Conservation (phyloP, 306 rosid genomes). For the Cajanus cajan region DNA sequence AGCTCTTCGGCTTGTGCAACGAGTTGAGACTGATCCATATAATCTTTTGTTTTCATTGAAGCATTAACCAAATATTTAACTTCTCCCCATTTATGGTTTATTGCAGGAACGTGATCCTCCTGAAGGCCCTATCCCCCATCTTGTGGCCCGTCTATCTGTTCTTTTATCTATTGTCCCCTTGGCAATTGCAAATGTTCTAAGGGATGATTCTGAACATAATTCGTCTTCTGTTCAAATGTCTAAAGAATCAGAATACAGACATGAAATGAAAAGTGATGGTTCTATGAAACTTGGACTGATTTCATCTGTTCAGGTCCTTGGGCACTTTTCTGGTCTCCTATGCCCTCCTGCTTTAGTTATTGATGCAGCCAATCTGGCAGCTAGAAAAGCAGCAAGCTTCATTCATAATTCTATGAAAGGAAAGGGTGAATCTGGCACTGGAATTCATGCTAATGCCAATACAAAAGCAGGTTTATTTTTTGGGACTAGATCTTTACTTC, state of each 20-base stretch:
- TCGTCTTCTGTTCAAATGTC: constrained; percentile 33
- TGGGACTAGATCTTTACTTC: constrained; percentile 21
- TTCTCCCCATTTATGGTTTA: constrained; percentile 11
- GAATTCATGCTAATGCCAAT: constrained; percentile 42
- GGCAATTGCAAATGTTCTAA: constrained; percentile 57
- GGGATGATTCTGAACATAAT: constrained; percentile 40
- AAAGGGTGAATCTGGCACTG: constrained; percentile 44
- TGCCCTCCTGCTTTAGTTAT: constrained; percentile 68
- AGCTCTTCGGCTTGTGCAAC: constrained; percentile 89
- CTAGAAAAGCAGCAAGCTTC: constrained; percentile 57
- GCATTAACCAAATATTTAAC: constrained; percentile 21
- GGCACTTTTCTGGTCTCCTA: constrained; percentile 67
- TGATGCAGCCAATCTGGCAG: constrained; percentile 68
- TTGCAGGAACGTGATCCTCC: constrained; percentile 82
- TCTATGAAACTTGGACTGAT: constrained; percentile 55
- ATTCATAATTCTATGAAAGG: constrained; percentile 45
- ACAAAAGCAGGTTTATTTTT: constrained; percentile 48
- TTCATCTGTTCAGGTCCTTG: constrained; percentile 66
- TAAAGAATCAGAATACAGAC: constrained; percentile 34
- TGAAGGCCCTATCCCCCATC: constrained; percentile 82
- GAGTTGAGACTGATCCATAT: constrained; percentile 61
- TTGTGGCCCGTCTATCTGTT: constrained; percentile 66
- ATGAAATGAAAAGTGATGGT: constrained; percentile 35
- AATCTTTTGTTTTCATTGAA: constrained; percentile 26
- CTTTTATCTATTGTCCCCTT: constrained; percentile 72